Base-by-base conservation (phyloP, 345 rosid genomes). In the Populus tremula region DNA sequence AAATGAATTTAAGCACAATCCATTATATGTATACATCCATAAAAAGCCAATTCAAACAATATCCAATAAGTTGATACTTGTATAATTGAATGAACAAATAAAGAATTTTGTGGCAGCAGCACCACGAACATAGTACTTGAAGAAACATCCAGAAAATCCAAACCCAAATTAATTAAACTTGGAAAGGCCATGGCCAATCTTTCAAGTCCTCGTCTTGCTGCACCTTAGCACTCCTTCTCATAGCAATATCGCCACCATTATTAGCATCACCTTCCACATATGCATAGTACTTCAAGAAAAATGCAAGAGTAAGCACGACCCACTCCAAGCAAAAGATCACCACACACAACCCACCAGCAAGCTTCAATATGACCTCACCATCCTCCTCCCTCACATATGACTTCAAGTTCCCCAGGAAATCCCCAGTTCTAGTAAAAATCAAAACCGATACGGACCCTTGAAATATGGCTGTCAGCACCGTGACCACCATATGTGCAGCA, bases 301-400 rank as follows among this genome's bases (percentile, higher is more conserved):
- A 95, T 14, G 99, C 99, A 61, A 95, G 92, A 5, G 89, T 90
- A 27, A 95, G 86, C 73, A 88, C 98, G 14, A 89, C 90, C 99
- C 99, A 95, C 83, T 93, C 98, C 79, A 93, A 70, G 82, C 90
- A 88, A 78, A 95, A 95, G 14, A 93, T 92, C 84, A 87, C 47
- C 79, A 82, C 81, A 56, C 97, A 90, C 23, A 95, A 80, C 61
- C 94, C 97, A 36, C 99, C 98, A 20, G 90, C 91, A 49, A 95
- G 80, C 83, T 87, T 95, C 86, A 95, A 68, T 16, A 95, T 95
- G 86, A 91, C 74, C n/a, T 82, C 85, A 0, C 86, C 99, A 67
- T 95, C 99, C 54, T 91, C 96, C 70, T 93, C 97, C 73, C 92
- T 85, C 23, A 93, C 99, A 68, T 95, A 93, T 6, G 98, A 89